Conservation (phyloP, 805 yeast genomes). For the Candida nitratophila region DNA sequence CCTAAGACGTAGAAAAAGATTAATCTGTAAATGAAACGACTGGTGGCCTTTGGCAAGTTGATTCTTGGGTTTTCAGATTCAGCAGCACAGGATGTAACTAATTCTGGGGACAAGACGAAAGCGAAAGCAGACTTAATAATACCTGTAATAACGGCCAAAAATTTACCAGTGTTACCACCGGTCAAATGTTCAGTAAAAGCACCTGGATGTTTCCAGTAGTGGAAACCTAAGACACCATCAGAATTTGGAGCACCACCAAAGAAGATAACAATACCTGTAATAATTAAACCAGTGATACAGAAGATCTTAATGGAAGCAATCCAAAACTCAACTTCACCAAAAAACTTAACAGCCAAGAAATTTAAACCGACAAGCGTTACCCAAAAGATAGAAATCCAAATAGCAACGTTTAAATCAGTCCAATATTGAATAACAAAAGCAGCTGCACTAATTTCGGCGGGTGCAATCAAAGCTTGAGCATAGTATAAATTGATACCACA, state of each 20-base stretch:
- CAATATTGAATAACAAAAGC: constrained; percentile 55
- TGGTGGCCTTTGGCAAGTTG: constrained; percentile 26
- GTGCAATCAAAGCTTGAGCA: constrained; percentile 44
- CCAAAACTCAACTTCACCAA: constrained; percentile 58
- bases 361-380: constrained; percentile 40
- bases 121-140: constrained; percentile 61
- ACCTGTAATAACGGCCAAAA: constrained; percentile 57
- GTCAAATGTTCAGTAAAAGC: constrained; percentile 40
- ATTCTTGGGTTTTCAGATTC: constrained; percentile 25
- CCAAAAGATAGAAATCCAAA: constrained; percentile 52
- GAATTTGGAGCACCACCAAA: constrained; percentile 60
- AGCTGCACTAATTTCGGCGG: constrained; percentile 62
- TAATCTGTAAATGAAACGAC: constrained; percentile 25
- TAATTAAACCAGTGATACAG: constrained; percentile 55
- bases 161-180: constrained; percentile 51
- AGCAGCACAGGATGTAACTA: constrained; percentile 24
- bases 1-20: constrained; percentile 25
- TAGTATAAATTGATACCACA: constrained; percentile 42
- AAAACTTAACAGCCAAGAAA: constrained; percentile 43
- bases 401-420: constrained; percentile 52
- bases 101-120: constrained; percentile 31
- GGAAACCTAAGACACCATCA: constrained; percentile 37
- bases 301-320: constrained; percentile 57
- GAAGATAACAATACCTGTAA: constrained; percentile 49
- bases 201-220: constrained; percentile 32